Base-by-base conservation (phyloP, 106 monocot genomes). In the Vanilla planifolia region DNA sequence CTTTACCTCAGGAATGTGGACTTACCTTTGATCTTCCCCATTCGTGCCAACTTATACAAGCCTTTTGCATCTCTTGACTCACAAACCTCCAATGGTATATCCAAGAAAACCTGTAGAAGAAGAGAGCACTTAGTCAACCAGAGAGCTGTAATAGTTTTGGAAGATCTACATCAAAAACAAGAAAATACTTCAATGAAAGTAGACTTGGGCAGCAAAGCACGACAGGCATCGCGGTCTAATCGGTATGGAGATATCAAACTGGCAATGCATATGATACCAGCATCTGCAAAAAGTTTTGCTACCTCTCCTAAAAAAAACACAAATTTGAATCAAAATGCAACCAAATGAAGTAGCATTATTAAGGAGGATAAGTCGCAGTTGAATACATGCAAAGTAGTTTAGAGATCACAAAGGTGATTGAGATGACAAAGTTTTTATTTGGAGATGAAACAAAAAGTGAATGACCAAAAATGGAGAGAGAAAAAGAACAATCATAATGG, bases 221-320 rank as follows among this genome's bases (percentile, higher is more conserved):
- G 89, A 27, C 93, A 93, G 19, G 85, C 73, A 70, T 89, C 89
- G 19, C 89, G 78, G 19, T 93, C 93, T 60, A 62, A 77, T 66
- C 93, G 79, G 52, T 89, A 93, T 52, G 93, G 93, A 63, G 93
- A 93, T 69, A 89, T 93, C 71, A 93, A 82, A 70, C 93, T 80
- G 19, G 85, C 85, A 63, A 93, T 93, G 63, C 93, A 93, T 62
- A 93, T 93, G 36, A 93, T 67, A 53, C 93, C 93, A 65, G 85
- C 82, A 85, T 93, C 93, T 16, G 93, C 89, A 75, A 93, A 93
- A 10, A 93, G 85, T 57, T 93, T 93, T 62, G 93, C 89, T 43
- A 93, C 85, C 65, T 93, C 93, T 29, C 93, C 93, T 93, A 51
- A 19, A 67, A 65, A 45, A 48, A 11, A 59, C n/a, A n/a, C n/a